Percentiles rank a stretch among this genome's conserved stretches.
Evolutionary conservation across 2,329 filamentous ascomycete species (phyloP).

Genomic region (Neofusicoccum parvum): DNA sequence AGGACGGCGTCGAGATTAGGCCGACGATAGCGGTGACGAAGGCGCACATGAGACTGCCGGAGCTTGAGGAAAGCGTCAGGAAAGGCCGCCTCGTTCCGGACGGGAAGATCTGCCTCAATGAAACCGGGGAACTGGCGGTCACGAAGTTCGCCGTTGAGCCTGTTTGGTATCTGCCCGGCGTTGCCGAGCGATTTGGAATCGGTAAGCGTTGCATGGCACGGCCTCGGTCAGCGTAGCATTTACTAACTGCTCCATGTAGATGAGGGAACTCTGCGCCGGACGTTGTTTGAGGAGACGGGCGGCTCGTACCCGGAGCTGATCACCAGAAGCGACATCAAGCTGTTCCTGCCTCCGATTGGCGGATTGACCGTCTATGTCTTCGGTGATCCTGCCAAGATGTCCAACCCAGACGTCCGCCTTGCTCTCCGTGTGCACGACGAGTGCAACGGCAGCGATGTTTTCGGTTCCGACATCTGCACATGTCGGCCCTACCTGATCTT

Average conservation of each 20-base stretch:
- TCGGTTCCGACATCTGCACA: conserved; percentile 96
- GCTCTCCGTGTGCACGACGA: conserved; percentile 84
- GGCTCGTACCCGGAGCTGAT: conserved; percentile 97
- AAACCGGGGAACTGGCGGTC: conserved; percentile 82
- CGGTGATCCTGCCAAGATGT: conserved; percentile 91
- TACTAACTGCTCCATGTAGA: conserved; percentile 51
- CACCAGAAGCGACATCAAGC: conserved; percentile 89
- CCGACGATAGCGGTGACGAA: conserved; percentile 91
- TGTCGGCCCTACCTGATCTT: conserved; percentile 95
- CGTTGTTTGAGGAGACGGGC: conserved; percentile 92
- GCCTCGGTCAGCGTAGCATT: not conserved
- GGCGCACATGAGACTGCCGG: conserved; percentile 95
- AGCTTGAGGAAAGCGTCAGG: conserved; percentile 85
- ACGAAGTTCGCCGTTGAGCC: conserved; percentile 98
- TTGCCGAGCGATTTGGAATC: conserved; percentile 92
- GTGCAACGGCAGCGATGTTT: conserved; percentile 97
- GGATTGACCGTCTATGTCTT: conserved; percentile 97
- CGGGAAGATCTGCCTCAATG: conserved; percentile 87
- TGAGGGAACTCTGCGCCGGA: conserved; percentile 81
- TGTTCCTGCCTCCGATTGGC: conserved; percentile 94
- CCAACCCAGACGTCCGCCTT: conserved; percentile 76
- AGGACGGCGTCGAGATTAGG: conserved; percentile 80
- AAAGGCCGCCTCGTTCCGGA: conserved; percentile 75
- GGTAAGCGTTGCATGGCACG: conserved; percentile 47
- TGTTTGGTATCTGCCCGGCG: conserved; percentile 60